Percentiles rank a stretch among this genome's conserved stretches.
phyloP scores from a whole-genome alignment of 345 rosid species.

The Cochlearia excelsa region DNA sequence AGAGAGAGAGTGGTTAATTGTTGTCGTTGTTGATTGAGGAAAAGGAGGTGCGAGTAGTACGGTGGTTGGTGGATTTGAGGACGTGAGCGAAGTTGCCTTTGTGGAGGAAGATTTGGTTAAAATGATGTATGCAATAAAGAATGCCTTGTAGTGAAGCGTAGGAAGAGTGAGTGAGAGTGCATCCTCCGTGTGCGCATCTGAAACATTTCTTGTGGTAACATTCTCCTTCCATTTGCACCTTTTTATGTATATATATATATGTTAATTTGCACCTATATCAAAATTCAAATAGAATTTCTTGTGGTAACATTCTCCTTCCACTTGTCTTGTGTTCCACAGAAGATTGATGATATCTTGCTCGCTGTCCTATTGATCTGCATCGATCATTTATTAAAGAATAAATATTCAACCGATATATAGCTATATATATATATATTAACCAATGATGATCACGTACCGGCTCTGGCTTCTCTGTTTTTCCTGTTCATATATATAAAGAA shows the following conservation, averaged over 20 bases:
- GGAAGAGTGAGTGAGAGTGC: conserved; percentile 85
- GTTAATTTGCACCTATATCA: no score
- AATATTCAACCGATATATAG: no score
- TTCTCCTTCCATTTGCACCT: conserved; percentile 86
- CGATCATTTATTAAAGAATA: no score
- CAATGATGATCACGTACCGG: conserved; percentile 46
- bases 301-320: no score
- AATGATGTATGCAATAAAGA: conserved; percentile 94
- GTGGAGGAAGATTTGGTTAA: conserved; percentile 89
- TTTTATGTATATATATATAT: no score
- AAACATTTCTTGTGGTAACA: conserved; percentile 94
- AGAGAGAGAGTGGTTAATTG: no score
- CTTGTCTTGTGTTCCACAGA: conserved; percentile 94
- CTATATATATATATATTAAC: neutral
- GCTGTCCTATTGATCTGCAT: no score
- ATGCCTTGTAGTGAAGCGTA: conserved; percentile 86
- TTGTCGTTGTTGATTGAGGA: no score
- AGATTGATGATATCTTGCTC: conserved; percentile 77
- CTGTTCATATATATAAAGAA: no score
- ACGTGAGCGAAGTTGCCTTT: conserved; percentile 88
- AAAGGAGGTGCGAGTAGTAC: conserved; percentile 40
- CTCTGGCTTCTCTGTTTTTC: conserved; percentile 54
- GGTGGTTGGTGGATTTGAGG: conserved; percentile 66
- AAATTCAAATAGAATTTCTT: no score
- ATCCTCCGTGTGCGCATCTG: conserved; percentile 92